These are phyloP conservation scores for Colletotrichum phormii DNA, from an alignment of 2,329 filamentous ascomycete genomes.

Conservation along the genomic window DNA sequence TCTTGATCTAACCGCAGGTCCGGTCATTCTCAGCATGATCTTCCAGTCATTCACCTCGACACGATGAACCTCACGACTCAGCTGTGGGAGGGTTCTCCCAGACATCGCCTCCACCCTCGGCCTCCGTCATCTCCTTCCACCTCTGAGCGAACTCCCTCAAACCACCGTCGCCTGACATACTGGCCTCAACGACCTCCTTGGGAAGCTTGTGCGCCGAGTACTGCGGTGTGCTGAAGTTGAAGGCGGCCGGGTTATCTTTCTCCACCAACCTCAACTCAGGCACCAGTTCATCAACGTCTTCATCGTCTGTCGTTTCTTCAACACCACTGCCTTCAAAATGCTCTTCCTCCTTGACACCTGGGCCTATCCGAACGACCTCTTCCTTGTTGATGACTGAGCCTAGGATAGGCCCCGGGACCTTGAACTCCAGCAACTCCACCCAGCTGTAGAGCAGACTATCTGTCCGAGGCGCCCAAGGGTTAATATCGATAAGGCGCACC, in stretches of 20 bases:
- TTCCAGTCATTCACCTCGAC: neutral
- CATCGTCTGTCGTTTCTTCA: slow-evolving; percentile 49
- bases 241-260: slow-evolving; percentile 88
- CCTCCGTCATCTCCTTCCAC: slow-evolving; percentile 73
- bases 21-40: neutral
- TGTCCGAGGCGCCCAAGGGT: slow-evolving; percentile 91
- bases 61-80: neutral
- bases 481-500: slow-evolving; percentile 92
- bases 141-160: slow-evolving; percentile 83
- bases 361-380: slow-evolving; percentile 55
- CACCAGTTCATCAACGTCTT: slow-evolving; percentile 59
- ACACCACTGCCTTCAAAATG: slow-evolving; percentile 47
- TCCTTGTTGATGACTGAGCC: slow-evolving; percentile 56
- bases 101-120: slow-evolving; percentile 50
- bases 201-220: slow-evolving; percentile 97
- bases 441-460: slow-evolving; percentile 92
- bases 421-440: slow-evolving; percentile 83
- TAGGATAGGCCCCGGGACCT: slow-evolving; percentile 69
- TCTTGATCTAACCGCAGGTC: neutral
- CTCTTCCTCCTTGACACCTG: slow-evolving; percentile 51
- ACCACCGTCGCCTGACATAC: slow-evolving; percentile 75
- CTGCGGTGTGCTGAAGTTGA: slow-evolving; percentile 84
- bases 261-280: slow-evolving; percentile 84
- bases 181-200: slow-evolving; percentile 86
- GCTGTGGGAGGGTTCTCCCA: slow-evolving; percentile 45